Conservation (phyloP, 495 filamentous ascomycete species). For the Daldinia loculata region DNA sequence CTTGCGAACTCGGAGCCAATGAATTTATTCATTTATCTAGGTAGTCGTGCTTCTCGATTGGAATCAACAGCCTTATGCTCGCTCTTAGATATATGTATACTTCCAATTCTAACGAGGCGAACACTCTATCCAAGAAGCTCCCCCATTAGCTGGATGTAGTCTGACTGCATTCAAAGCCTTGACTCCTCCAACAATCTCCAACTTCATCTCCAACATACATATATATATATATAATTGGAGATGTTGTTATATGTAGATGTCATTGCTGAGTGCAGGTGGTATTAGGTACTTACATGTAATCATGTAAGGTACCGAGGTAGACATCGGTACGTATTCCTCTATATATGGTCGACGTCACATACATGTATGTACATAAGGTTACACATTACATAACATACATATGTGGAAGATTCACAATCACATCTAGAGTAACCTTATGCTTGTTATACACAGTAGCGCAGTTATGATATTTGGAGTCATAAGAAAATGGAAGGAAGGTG, state of each 20-base stretch:
- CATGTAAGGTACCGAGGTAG: background rate
- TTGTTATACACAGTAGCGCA: background rate
- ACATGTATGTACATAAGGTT: background rate
- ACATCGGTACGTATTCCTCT: background rate
- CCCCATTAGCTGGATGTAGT: background rate
- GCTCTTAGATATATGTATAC: background rate
- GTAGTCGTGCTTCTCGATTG: background rate
- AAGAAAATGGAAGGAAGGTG: background rate
- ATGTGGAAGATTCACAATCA: background rate
- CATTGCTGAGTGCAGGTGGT: background rate
- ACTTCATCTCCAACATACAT: background rate
- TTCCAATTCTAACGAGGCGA: background rate
- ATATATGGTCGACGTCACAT: background rate
- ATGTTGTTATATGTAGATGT: background rate
- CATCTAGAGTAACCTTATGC: background rate
- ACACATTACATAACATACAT: background rate
- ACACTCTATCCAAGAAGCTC: background rate
- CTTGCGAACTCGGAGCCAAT: background rate
- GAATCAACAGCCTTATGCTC: background rate
- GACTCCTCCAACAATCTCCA: background rate
- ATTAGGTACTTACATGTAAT: constrained; percentile 2
- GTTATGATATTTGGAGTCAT: too few species aligned
- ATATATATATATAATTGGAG: background rate
- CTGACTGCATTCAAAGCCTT: background rate
- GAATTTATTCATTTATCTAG: background rate